Evolutionary conservation across 768 basidiomycete species (phyloP), one percentile per base, ranked within the genome.

Genomic region (Amanita rimosa): DNA sequence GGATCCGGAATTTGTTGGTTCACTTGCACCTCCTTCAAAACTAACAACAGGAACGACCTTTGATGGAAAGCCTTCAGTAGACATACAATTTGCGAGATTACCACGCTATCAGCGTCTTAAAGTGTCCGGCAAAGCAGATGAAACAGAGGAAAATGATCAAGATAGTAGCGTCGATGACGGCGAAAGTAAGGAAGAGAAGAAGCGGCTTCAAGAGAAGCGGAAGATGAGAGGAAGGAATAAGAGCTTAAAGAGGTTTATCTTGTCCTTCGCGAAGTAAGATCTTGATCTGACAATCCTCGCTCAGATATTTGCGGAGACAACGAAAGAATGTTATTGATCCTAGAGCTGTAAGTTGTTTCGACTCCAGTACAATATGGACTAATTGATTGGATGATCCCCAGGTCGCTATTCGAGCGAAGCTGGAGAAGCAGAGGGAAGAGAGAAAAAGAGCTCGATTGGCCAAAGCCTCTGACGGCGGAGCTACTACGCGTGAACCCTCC

Each of bases 301-400:
- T 34, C 14, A 49, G 48, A 40, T 86, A 80, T 62, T 63, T 96
- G 53, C 75, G 88, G 58, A 96, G 93, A 70, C 87, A 95, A 64
- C 79, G 90, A 62, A 92, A 94, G 72, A 96, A 97, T 58, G 88
- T 97, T 42, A 78, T 97, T 53, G 93, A 97, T 61, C 89, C 90
- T 19, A 73, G 75, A 19, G 73, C 76, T 19, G 85, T 85, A 52
- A 48, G 76, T 68, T 11, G 13, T 35, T 17, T 19, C n/a, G 34
- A 16, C 17, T 14, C n/a, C 16, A 24, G 21, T 5, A 38, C 24
- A 24, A 37, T 46, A 8, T 3, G 17, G 4, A 24, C 16, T 42
- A 5, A 46, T 37, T 16, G 6, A 27, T n/a, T 46, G 14, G 8
- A 29, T 43, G 9, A 16, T 46, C 55, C 57, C 35, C 57, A 73